These are phyloP conservation scores for Punctularia strigosozonata DNA, from an alignment of 768 basidiomycete species.

Conservation along the genomic window DNA sequence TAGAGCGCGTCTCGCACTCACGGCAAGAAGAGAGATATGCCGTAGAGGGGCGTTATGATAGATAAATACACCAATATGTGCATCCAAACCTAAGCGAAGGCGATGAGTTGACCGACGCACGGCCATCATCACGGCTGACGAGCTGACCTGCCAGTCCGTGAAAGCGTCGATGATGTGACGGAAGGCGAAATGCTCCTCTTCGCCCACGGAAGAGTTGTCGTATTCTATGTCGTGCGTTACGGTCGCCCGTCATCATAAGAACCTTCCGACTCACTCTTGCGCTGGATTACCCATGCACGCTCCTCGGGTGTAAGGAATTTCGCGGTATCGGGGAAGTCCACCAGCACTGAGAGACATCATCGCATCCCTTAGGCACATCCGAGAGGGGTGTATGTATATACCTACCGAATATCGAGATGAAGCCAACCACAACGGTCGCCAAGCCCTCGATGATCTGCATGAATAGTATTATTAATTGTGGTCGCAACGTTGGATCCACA, in stretches of 20 bases:
- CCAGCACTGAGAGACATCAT: constrained; percentile 28
- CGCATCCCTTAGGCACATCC: neutral
- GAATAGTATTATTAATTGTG: neutral
- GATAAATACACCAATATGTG: constrained; percentile 51
- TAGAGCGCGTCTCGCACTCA: constrained; percentile 26
- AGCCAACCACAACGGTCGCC: constrained; percentile 42
- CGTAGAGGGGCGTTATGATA: constrained; percentile 46
- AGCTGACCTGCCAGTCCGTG: constrained; percentile 49
- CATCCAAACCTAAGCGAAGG: constrained; percentile 29
- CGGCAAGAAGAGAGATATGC: constrained; percentile 63
- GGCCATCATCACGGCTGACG: too few species aligned
- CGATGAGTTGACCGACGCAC: too few species aligned
- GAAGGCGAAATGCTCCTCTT: constrained; percentile 47
- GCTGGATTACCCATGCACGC: constrained; percentile 38
- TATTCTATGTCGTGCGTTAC: constrained; percentile 25
- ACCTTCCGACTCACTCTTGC: constrained; percentile 34
- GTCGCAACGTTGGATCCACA: neutral
- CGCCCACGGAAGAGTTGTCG: constrained; percentile 42
- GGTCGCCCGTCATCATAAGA: neutral
- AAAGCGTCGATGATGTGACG: constrained; percentile 43
- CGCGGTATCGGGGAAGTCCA: constrained; percentile 51
- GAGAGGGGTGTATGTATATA: neutral
- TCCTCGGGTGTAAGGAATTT: constrained; percentile 51
- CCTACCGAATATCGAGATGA: constrained; percentile 39
- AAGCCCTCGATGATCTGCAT: constrained; percentile 52